phyloP scores from a whole-genome alignment of 2,329 filamentous ascomycete species.

The Pseudogymnoascus sp. region DNA sequence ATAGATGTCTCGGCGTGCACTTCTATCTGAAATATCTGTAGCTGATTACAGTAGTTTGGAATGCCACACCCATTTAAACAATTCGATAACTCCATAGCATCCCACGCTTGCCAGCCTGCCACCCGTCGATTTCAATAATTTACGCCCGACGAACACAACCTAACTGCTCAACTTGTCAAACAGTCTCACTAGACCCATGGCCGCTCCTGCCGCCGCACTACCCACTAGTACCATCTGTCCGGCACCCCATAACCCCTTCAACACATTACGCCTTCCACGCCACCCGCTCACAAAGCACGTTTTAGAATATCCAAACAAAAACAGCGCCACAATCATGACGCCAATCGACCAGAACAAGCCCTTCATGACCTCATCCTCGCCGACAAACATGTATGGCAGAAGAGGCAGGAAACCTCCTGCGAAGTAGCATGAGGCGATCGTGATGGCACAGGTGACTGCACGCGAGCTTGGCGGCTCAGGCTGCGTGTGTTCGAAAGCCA shows the following conservation, averaged over 20 bases:
- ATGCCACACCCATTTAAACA: background rate
- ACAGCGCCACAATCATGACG: constrained; percentile 51
- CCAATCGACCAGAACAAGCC: constrained; percentile 50
- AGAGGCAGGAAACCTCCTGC: constrained; percentile 48
- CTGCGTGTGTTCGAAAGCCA: constrained; percentile 30
- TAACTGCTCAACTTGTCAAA: constrained; percentile 20
- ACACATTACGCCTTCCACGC: constrained; percentile 23
- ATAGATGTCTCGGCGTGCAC: background rate
- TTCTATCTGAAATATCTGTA: background rate
- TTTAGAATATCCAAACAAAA: constrained; percentile 58
- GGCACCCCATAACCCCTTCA: constrained; percentile 27
- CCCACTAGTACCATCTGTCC: constrained; percentile 36
- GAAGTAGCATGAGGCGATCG: constrained; percentile 48
- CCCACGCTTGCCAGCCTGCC: background rate
- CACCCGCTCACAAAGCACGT: constrained; percentile 42
- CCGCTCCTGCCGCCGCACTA: constrained; percentile 30
- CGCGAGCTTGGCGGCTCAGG: constrained; percentile 26
- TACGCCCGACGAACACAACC: background rate
- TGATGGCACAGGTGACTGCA: constrained; percentile 39
- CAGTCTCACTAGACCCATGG: constrained; percentile 32
- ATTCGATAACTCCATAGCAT: background rate
- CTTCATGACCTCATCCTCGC: constrained; percentile 31
- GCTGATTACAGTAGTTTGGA: background rate
- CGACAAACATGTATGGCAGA: constrained; percentile 45
- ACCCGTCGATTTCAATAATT: background rate